Base-by-base conservation (phyloP, 192 early-diverging fungal genomes). In the Funneliformis mosseae region DNA sequence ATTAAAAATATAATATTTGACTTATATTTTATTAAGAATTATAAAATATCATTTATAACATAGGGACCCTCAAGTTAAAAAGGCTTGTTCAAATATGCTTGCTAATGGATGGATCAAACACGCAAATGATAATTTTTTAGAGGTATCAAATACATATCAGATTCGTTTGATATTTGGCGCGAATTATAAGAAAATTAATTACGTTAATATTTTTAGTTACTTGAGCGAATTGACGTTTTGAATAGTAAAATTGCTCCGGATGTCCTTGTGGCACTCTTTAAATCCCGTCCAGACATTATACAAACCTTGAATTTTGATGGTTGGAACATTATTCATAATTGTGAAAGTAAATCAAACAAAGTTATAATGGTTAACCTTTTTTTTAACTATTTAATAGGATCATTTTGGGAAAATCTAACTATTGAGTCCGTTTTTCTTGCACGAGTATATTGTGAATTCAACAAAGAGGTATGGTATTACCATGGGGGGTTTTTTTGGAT, bases 1-100 rank as follows among this genome's bases (percentile, higher is more conserved):
- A 27, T 18, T 5, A n/a, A n/a, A 2, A 62, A 50, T 67, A 45
- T 69, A 16, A 39, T 8, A 23, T 74, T 0, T 33, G 14, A 42
- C 42, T 73, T 72, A 21, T n/a, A 27, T 9, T 50, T 3, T 3
- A 21, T 1, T 10, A 43, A 27, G 59, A 25, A 8, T 55, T n/a
- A 27, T 38, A 33, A 9, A 9, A 16, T 59, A 12, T 4, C 8
- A 23, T n/a, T 18, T 11, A 55, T 73, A 9, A 10, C 63, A 4
- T 80, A 90, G 91, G 75, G 94, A 97, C 55, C 78, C 88, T 12
- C 83, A 88, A 38, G 96, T 97, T n/a, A 88, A 91, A 70, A 92
- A 93, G 45, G 94, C 93, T 10, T 90, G 90, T 38, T 87, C 90
- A 45, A 88, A 88, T 43, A 89, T 96, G 89, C 82, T 95, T 33